A percentile compares a stretch with the other conserved stretches of the same genome.
These are phyloP conservation scores for Juglanconis juglandina DNA, from an alignment of 2,329 filamentous ascomycete species.

Conservation along the genomic window DNA sequence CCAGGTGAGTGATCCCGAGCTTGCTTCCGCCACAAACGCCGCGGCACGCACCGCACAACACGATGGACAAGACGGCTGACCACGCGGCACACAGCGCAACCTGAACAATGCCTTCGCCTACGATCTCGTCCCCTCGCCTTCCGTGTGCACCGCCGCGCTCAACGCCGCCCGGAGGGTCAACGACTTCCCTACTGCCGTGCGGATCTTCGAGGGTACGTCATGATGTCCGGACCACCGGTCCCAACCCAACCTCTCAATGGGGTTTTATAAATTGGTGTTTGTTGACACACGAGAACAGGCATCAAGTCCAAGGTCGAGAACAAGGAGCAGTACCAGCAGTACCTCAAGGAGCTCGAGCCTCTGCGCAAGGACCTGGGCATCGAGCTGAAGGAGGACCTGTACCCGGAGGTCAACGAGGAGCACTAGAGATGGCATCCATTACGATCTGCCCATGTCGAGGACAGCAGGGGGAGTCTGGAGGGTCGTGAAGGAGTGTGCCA, in stretches of 20 bases:
- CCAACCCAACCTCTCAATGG: no score
- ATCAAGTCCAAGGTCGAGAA: constrained; percentile 99
- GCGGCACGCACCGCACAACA: neutral
- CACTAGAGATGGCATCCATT: constrained; percentile 8
- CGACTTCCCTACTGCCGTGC: constrained; percentile 96
- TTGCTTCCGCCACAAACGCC: constrained; percentile 1
- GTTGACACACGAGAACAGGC: constrained; percentile 48
- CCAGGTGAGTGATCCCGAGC: constrained; percentile 63
- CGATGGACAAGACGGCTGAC: constrained; percentile 17
- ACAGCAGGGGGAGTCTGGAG: no score
- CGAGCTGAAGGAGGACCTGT: constrained; percentile 86
- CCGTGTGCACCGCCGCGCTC: constrained; percentile 86
- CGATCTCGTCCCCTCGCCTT: constrained; percentile 94
- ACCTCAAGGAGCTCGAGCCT: constrained; percentile 87
- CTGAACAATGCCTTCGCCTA: constrained; percentile 99
- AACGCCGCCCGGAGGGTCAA: constrained; percentile 94
- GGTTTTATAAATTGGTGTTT: no score
- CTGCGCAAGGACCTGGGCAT: constrained; percentile 93
- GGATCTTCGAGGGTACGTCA: constrained; percentile 87
- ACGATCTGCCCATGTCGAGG: neutral
- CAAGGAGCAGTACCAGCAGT: constrained; percentile 94
- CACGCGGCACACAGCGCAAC: constrained; percentile 55
- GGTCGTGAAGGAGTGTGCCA: neutral
- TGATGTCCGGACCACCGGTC: neutral
- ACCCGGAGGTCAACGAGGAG: constrained; percentile 61